These are phyloP conservation scores for Pittosporum tobira DNA, from an alignment of 129 eudicot species.

Conservation along the genomic window DNA sequence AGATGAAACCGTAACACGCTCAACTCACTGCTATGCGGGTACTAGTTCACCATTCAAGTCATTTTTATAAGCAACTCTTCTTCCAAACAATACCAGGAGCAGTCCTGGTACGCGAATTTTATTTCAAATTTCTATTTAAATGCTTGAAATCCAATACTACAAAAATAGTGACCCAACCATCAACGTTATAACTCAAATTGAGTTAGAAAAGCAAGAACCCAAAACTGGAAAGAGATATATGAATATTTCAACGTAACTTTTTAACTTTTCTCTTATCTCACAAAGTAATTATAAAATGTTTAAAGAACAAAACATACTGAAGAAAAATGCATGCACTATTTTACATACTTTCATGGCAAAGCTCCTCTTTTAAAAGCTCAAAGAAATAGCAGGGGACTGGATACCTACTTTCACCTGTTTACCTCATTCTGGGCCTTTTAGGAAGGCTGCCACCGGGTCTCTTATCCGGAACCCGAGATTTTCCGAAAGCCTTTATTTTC, in stretches of 20 bases:
- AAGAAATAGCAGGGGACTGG: neutral
- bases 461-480: conserved; percentile 36
- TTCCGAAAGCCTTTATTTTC: conserved; percentile 40
- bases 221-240: neutral
- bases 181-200: neutral
- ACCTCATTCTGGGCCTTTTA: conserved; percentile 41
- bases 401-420: neutral
- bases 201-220: neutral
- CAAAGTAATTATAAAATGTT: neutral
- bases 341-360: conserved; percentile 4
- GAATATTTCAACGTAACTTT: neutral
- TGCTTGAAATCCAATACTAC: neutral
- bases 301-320: neutral
- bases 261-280: conserved; percentile 1
- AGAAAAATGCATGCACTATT: conserved; percentile 4
- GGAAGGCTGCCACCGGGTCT: conserved; percentile 32
- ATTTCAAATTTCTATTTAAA: neutral
- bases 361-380: neutral
- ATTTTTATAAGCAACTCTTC: neutral
- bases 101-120: neutral
- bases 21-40: too few species aligned
- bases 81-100: neutral
- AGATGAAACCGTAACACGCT: too few species aligned
- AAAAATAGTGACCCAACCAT: neutral
- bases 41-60: too few species aligned